phyloP scores from a whole-genome alignment of 2,329 filamentous ascomycete species.

The Ophiobolus disseminans region DNA sequence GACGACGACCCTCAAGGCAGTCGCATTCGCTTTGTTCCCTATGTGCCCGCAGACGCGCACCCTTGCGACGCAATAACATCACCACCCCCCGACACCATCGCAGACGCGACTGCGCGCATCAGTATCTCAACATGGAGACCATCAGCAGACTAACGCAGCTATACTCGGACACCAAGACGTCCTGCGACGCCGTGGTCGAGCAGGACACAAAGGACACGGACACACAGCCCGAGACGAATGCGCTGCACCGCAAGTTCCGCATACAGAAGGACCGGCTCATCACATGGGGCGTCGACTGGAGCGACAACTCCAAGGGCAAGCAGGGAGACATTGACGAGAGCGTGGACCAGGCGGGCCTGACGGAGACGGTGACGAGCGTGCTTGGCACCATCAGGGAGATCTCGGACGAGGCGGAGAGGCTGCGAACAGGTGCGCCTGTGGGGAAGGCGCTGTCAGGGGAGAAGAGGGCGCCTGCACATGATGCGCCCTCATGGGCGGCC shows the following conservation, averaged over 20 bases:
- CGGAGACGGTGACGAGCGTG: slow-evolving; percentile 78
- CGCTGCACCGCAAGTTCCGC: slow-evolving; percentile 75
- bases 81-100: not conserved
- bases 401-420: slow-evolving; percentile 74
- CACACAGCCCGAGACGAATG: slow-evolving; percentile 71
- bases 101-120: slow-evolving; percentile 10
- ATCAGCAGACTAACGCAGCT: slow-evolving; percentile 58
- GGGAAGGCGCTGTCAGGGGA: slow-evolving; percentile 44
- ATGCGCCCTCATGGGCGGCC: slow-evolving; percentile 56
- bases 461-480: slow-evolving; percentile 44
- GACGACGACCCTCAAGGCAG: slow-evolving; percentile 41
- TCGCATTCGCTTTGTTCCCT: slow-evolving; percentile 26
- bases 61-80: slow-evolving; percentile 22
- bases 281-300: slow-evolving; percentile 83
- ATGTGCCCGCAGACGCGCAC: slow-evolving; percentile 21
- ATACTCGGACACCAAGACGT: slow-evolving; percentile 82
- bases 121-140: slow-evolving; percentile 40
- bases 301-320: slow-evolving; percentile 65
- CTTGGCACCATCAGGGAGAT: slow-evolving; percentile 83
- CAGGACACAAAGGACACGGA: slow-evolving; percentile 65
- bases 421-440: slow-evolving; percentile 63
- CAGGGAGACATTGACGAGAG: slow-evolving; percentile 77
- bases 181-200: slow-evolving; percentile 73
- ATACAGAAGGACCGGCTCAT: slow-evolving; percentile 82
- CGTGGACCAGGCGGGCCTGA: slow-evolving; percentile 70